phyloP scores from a whole-genome alignment of 352 stramenopile species.

The Globisporangium barbulae region DNA sequence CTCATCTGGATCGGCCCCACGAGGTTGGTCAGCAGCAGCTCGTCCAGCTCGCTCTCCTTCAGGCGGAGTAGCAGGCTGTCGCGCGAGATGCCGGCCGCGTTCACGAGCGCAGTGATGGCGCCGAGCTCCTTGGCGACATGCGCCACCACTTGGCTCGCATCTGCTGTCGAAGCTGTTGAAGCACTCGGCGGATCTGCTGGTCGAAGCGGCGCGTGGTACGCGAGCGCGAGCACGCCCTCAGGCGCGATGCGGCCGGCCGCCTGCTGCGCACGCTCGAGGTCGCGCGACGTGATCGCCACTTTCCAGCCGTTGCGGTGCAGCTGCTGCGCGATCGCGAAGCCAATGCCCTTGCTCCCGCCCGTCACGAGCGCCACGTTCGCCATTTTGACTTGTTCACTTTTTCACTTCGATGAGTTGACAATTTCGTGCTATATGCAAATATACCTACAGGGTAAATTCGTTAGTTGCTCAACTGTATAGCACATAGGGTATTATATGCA shows the following conservation, averaged over 20 bases:
- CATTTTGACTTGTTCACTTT: neutral
- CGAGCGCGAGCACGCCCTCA: conserved; percentile 40
- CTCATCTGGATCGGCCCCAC: conserved; percentile 68
- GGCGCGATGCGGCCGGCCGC: conserved; percentile 42
- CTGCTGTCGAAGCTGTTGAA: neutral
- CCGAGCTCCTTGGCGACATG: conserved; percentile 41
- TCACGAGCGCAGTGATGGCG: conserved; percentile 58
- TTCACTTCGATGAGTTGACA: neutral
- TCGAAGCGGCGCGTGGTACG: conserved; percentile 50
- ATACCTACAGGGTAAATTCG: neutral
- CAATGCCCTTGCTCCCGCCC: conserved; percentile 76
- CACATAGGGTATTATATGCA: no score
- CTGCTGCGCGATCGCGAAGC: conserved; percentile 64
- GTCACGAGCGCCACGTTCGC: conserved; percentile 58
- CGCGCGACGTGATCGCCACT: conserved; percentile 69
- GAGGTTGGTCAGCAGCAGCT: conserved; percentile 74
- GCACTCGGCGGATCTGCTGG: neutral
- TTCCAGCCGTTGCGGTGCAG: conserved; percentile 61
- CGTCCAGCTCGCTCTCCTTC: conserved; percentile 53
- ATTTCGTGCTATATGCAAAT: neutral
- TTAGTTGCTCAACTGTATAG: no score
- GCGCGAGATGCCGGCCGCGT: conserved; percentile 64
- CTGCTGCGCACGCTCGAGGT: conserved; percentile 46
- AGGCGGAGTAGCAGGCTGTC: conserved; percentile 74
- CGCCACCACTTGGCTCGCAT: conserved; percentile 36